These are phyloP conservation scores for Tolypocladium inflatum DNA, from an alignment of 2,329 filamentous ascomycete species.

Conservation along the genomic window DNA sequence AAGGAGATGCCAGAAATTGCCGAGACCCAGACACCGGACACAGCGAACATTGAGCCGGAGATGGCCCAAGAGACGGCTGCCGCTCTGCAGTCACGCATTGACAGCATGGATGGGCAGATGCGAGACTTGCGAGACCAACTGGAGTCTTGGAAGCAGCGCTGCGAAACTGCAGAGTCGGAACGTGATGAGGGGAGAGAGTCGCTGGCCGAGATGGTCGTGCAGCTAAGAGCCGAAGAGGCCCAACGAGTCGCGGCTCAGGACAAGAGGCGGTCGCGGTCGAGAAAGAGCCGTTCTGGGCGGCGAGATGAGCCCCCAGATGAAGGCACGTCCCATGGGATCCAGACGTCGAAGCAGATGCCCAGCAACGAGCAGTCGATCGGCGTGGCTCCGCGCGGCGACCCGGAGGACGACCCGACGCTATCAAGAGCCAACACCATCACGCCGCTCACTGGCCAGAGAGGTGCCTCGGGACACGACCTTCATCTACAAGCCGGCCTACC, in stretches of 20 bases:
- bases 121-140: constrained; percentile 71
- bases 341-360: background rate
- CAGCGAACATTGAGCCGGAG: background rate
- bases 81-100: constrained; percentile 55
- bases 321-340: constrained; percentile 6
- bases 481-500: constrained; percentile 48
- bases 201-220: constrained; percentile 79
- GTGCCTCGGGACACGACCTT: constrained; percentile 31
- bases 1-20: constrained; percentile 1
- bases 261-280: constrained; percentile 28
- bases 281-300: constrained; percentile 4
- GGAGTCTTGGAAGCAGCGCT: constrained; percentile 65
- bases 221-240: constrained; percentile 61
- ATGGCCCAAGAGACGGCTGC: constrained; percentile 16
- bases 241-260: constrained; percentile 33
- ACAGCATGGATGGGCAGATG: constrained; percentile 71
- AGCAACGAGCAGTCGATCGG: constrained; percentile 6
- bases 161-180: constrained; percentile 73
- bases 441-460: constrained; percentile 29
- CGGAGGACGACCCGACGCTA: constrained; percentile 29
- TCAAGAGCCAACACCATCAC: constrained; percentile 42
- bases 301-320: constrained; percentile 10
- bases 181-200: constrained; percentile 62
- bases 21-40: constrained; percentile 8
- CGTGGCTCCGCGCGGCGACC: constrained; percentile 18